phyloP scores from a whole-genome alignment of 73 alveolate species.

The Paramecium biaurelia region DNA sequence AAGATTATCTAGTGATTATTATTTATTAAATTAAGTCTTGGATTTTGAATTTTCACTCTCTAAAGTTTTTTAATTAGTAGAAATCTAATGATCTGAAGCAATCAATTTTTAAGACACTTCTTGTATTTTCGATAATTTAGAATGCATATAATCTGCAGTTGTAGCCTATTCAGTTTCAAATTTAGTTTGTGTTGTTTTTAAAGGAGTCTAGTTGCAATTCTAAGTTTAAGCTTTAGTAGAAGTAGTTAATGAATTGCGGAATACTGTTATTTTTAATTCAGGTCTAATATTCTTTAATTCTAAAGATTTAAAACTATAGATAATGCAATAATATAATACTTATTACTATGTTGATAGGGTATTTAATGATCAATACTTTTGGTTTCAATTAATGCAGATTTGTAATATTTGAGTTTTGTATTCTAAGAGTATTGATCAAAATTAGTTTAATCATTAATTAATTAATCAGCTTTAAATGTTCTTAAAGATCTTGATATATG shows the following conservation, averaged over 20 bases:
- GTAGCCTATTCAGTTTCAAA: not conserved
- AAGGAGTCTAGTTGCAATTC: not conserved
- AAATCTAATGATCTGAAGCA: not conserved
- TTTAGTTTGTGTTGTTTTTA: not conserved
- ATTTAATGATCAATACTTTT: slow-evolving; percentile 13
- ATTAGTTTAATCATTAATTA: not conserved
- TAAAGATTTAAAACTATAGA: not conserved
- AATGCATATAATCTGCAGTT: not conserved
- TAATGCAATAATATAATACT: not conserved
- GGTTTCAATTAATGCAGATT: not conserved
- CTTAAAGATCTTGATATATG: slow-evolving; percentile 27
- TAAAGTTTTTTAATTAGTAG: not conserved
- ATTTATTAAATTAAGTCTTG: not conserved
- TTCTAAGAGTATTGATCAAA: not conserved
- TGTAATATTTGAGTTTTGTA: not conserved
- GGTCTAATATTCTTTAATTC: slow-evolving; percentile 1
- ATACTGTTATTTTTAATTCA: not conserved
- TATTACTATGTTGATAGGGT: slow-evolving; percentile 35
- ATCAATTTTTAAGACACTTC: not conserved
- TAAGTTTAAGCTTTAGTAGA: not conserved
- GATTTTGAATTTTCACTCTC: not conserved
- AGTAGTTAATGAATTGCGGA: not conserved
- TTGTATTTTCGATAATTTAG: not conserved
- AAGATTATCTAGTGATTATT: not conserved
- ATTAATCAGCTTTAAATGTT: slow-evolving; percentile 7